Conservation (phyloP, 768 basidiomycete species). For the Polyporus arcularius region DNA sequence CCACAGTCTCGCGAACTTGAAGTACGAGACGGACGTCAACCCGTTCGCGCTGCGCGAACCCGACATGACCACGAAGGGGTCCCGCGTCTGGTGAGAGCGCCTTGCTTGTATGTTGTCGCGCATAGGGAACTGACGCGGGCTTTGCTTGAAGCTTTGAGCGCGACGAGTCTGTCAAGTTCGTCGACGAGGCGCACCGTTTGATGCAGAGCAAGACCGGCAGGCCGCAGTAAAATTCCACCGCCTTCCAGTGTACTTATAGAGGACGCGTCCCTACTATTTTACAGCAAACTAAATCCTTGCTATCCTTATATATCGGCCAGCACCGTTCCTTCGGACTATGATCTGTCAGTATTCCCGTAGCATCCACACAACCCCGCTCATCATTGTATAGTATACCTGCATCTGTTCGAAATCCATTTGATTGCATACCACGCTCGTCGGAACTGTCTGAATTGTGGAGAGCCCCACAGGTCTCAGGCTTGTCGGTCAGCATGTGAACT, state of each 20-base stretch:
- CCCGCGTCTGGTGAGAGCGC: constrained; percentile 56
- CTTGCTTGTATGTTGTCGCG: neutral
- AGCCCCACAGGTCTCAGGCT: too few relatives aligned
- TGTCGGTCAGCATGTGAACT: too few relatives aligned
- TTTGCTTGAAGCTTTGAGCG: constrained; percentile 57
- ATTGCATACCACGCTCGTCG: too few relatives aligned
- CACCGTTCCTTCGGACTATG: too few relatives aligned
- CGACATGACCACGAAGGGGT: constrained; percentile 82
- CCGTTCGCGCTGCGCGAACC: constrained; percentile 90
- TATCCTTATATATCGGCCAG: too few relatives aligned
- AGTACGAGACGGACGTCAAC: constrained; percentile 77
- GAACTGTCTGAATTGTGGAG: too few relatives aligned
- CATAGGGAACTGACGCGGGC: constrained; percentile 10
- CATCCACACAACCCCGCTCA: too few relatives aligned
- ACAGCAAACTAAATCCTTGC: neutral
- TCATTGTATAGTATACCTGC: too few relatives aligned
- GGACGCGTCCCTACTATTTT: neutral
- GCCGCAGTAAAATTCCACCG: neutral
- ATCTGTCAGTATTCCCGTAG: too few relatives aligned
- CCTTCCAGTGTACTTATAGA: neutral
- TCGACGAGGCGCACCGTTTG: constrained; percentile 60
- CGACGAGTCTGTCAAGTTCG: constrained; percentile 64
- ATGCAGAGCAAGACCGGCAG: constrained; percentile 35
- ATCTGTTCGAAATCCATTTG: too few relatives aligned
- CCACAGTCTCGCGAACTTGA: constrained; percentile 89